Conservation (phyloP, 2,329 filamentous ascomycete genomes). For the Ceratocystis papillata region DNA sequence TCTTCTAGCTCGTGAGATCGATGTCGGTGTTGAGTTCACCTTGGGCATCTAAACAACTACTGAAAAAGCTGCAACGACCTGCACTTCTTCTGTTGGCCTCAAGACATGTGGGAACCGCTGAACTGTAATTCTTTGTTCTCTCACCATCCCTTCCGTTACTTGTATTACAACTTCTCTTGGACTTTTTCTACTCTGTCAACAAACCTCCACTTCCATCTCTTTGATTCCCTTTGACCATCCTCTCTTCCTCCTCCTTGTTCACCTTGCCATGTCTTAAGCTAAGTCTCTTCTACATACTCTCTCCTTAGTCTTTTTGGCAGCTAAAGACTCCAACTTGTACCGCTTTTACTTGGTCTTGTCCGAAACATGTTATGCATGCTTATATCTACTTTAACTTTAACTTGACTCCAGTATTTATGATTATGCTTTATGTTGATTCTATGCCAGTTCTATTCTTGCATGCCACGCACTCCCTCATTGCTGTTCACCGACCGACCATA, state of each 20-base stretch:
- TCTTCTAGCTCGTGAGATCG: slow-evolving; percentile 71
- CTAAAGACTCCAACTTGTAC: slow-evolving; percentile 10
- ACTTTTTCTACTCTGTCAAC: slow-evolving; percentile 17
- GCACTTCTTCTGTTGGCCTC: neutral
- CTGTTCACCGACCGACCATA: slow-evolving; percentile 3
- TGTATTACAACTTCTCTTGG: slow-evolving; percentile 18
- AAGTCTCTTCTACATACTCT: neutral
- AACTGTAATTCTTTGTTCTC: slow-evolving; percentile 20
- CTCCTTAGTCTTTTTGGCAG: neutral
- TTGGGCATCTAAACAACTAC: slow-evolving; percentile 67
- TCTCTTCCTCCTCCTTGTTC: neutral
- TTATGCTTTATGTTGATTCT: neutral
- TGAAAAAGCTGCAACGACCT: slow-evolving; percentile 6
- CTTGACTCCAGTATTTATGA: neutral
- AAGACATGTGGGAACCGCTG: slow-evolving; percentile 6
- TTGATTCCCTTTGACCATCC: slow-evolving; percentile 13
- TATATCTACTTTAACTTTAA: neutral
- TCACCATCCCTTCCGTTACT: neutral
- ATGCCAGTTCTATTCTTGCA: neutral
- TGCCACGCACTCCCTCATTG: neutral
- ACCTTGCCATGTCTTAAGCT: slow-evolving; percentile 13
- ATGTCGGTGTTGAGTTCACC: slow-evolving; percentile 91
- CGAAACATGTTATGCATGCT: slow-evolving; percentile 1
- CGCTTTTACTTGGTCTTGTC: neutral
- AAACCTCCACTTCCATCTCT: neutral